Base-by-base conservation (phyloP, 345 rosid genomes). In the Aegle marmelos region DNA sequence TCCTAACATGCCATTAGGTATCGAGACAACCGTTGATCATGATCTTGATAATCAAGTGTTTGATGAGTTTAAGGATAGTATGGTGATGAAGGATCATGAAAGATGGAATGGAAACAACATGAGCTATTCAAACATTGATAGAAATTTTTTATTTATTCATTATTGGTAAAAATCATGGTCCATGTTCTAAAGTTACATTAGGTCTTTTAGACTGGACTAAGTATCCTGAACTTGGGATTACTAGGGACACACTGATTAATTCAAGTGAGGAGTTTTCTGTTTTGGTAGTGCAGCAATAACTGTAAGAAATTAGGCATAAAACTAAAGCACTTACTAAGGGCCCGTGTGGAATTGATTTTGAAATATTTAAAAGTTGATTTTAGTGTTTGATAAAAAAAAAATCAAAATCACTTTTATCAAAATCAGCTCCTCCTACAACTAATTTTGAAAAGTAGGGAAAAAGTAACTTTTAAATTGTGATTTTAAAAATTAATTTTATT, bases 271-370 rank as follows among this genome's bases (percentile, higher is more conserved):
- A 7, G 16, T 71, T 50, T 57, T 78, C 81, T 2, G 82, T 80
- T 30, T n/a, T 83, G 53, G 78, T 83, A 7, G 77, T 83, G 39
- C 71, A 68, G 25, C 81, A 70, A 53, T 80, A 86, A 70, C 33
- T 9, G 3, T 2, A n/a, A 9, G 7, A 39, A 67, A 2, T 7
- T 17, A 19, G 41, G 45, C 41, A 1, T 59, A 22, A 57, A 53
- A 53, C 6, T 5, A 19, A 53, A 53, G 57, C 57, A 53, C 17
- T 6, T 53, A 53, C 50, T 45, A n/a, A n/a, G n/a, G n/a, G n/a
- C n/a, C n/a, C n/a, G n/a, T n/a, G n/a, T n/a, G n/a, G n/a, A n/a
- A n/a, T n/a, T n/a, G n/a, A n/a, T n/a, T n/a, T n/a, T n/a, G n/a
- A n/a, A n/a, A n/a, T n/a, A n/a, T n/a, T n/a, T n/a, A n/a, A n/a